Evolutionary conservation across 1,284 basidiomycete species (phyloP).

Genomic region (Sanghuangporus baumii): DNA sequence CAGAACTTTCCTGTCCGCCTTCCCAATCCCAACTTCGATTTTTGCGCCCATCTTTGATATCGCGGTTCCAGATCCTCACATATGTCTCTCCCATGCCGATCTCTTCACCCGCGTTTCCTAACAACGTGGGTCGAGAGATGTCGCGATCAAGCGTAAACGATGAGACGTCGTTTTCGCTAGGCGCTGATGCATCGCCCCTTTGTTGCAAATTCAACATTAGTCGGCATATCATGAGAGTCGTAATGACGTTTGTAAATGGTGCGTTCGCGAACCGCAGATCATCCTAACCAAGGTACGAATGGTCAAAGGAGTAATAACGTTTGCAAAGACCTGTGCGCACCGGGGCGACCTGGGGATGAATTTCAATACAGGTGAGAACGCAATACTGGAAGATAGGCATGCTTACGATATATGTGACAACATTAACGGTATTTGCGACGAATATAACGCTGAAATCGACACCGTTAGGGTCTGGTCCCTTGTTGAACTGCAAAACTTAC

Average conservation of each 20-base stretch:
- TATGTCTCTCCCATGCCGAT: neutral
- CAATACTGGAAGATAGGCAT: neutral
- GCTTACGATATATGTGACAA: constrained; percentile 13
- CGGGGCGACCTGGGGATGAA: neutral
- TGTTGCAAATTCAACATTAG: constrained; percentile 10
- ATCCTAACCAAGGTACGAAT: neutral
- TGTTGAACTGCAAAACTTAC: neutral
- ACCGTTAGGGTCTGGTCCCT: neutral
- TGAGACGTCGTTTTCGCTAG: no score
- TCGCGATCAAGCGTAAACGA: neutral
- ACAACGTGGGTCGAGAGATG: neutral
- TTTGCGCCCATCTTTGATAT: neutral
- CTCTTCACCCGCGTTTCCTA: constrained; percentile 2
- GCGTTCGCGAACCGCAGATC: constrained; percentile 11
- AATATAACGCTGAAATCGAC: constrained; percentile 9
- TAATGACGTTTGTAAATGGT: constrained; percentile 11
- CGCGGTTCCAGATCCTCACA: neutral
- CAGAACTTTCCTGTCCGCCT: no score
- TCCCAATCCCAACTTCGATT: neutral
- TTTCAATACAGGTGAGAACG: neutral
- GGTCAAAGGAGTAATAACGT: neutral
- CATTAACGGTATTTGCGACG: constrained; percentile 13
- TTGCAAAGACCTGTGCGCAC: neutral
- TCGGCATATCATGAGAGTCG: constrained; percentile 10
- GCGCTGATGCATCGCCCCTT: neutral